Conservation (phyloP, 2,329 filamentous ascomycete genomes). For the Pseudogymnoascus sp. region DNA sequence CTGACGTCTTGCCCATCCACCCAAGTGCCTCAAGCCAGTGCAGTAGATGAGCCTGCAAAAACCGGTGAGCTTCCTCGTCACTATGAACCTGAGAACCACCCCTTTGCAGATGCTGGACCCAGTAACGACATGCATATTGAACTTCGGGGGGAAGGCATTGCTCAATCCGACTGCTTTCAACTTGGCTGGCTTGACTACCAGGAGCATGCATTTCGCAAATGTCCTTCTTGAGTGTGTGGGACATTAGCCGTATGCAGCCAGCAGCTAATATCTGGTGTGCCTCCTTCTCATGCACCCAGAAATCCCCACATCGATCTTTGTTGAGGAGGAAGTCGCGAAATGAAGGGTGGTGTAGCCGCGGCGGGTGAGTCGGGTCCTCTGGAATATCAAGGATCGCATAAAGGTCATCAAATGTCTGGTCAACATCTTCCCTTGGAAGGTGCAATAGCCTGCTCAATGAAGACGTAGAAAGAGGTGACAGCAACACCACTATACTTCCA, state of each 20-base stretch:
- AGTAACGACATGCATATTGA: slow-evolving; percentile 33
- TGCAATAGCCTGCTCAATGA: slow-evolving; percentile 19
- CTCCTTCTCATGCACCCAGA: slow-evolving; percentile 28
- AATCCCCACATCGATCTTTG: too few relatives aligned
- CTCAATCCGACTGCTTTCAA: slow-evolving; percentile 18
- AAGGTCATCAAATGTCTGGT: slow-evolving; percentile 11
- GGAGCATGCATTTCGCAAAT: slow-evolving; percentile 23
- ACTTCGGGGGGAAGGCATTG: slow-evolving; percentile 29
- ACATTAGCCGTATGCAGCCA: slow-evolving; percentile 26
- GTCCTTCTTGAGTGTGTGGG: slow-evolving; percentile 22
- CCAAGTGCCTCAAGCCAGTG: slow-evolving; percentile 34
- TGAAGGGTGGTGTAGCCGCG: too few relatives aligned
- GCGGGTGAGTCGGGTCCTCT: slow-evolving; percentile 25
- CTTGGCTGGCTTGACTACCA: slow-evolving; percentile 16
- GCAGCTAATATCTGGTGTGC: slow-evolving; percentile 26
- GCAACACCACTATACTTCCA: slow-evolving; percentile 13
- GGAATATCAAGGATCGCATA: neutral
- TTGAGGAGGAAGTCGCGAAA: too few relatives aligned
- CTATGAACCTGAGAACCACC: slow-evolving; percentile 25
- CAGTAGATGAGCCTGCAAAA: slow-evolving; percentile 18
- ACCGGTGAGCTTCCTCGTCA: slow-evolving; percentile 20
- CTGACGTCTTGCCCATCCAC: slow-evolving; percentile 23
- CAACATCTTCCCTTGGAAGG: slow-evolving; percentile 31
- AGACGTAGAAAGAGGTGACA: slow-evolving; percentile 5
- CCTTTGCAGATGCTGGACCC: slow-evolving; percentile 21